These are phyloP conservation scores for Solanum chmielewskii DNA, from an alignment of 257 asterid genomes.

Conservation along the genomic window DNA sequence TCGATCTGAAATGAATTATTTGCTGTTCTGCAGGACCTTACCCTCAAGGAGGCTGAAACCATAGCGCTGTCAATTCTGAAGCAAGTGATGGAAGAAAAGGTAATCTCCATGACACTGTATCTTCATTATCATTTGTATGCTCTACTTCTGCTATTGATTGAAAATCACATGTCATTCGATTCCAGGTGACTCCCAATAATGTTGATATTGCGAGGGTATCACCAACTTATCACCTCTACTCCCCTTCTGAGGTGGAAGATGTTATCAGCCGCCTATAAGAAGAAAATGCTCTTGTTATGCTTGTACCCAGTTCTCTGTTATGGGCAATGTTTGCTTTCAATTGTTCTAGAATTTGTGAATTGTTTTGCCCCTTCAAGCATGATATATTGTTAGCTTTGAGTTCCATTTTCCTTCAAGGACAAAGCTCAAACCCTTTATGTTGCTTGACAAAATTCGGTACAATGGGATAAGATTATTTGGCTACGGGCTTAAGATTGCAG, in stretches of 20 bases:
- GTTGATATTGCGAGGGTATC: slow-evolving; percentile 89
- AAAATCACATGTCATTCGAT: background rate
- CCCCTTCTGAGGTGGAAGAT: slow-evolving; percentile 76
- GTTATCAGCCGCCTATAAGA: slow-evolving; percentile 63
- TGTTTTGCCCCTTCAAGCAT: background rate
- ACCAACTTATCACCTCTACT: slow-evolving; percentile 72
- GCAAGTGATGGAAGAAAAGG: slow-evolving; percentile 95
- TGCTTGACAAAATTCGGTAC: background rate
- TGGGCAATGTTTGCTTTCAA: background rate
- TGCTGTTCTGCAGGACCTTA: slow-evolving; percentile 39
- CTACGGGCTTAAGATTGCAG: background rate
- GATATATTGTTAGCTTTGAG: background rate
- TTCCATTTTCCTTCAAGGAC: background rate
- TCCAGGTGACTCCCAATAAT: slow-evolving; percentile 85
- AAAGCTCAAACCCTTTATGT: background rate
- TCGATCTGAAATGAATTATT: background rate
- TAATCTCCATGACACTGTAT: slow-evolving; percentile 2
- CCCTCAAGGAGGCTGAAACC: slow-evolving; percentile 76
- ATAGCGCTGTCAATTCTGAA: slow-evolving; percentile 76
- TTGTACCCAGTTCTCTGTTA: background rate
- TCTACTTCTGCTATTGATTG: background rate
- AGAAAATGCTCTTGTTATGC: background rate
- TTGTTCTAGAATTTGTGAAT: background rate
- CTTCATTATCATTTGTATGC: background rate
- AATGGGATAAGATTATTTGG: background rate